Evolutionary conservation across 768 basidiomycete genomes (phyloP).

Genomic region (Hericium alpestre): DNA sequence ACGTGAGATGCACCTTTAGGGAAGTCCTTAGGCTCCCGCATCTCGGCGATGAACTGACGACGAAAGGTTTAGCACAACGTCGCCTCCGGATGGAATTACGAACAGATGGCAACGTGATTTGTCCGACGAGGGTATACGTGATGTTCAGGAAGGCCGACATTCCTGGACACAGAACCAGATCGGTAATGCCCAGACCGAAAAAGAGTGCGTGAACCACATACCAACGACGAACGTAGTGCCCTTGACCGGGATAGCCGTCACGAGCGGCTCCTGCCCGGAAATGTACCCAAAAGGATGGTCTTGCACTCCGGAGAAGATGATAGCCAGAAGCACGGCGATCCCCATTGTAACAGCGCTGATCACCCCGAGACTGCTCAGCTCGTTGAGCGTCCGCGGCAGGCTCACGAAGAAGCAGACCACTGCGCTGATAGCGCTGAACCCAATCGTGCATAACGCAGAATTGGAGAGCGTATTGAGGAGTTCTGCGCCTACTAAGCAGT

Average conservation of each 20-base stretch:
- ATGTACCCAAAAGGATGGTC: constrained; percentile 32
- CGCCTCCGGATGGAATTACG: background rate
- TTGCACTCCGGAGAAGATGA: constrained; percentile 32
- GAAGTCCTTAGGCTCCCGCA: constrained; percentile 37
- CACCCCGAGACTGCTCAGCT: constrained; percentile 30
- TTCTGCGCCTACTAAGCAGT: constrained; percentile 35
- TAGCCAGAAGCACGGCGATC: constrained; percentile 31
- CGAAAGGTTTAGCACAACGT: constrained; percentile 2
- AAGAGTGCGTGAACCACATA: constrained; percentile 6
- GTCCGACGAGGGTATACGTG: constrained; percentile 34
- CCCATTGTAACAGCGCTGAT: constrained; percentile 37
- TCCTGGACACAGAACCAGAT: constrained; percentile 12
- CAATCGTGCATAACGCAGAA: constrained; percentile 31
- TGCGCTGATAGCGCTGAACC: constrained; percentile 26
- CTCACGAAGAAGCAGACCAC: constrained; percentile 31
- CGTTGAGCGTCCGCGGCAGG: constrained; percentile 33
- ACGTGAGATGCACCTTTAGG: constrained; percentile 26
- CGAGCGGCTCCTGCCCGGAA: constrained; percentile 25
- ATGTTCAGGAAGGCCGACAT: constrained; percentile 40
- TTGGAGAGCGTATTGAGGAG: constrained; percentile 36
- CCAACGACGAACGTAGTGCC: constrained; percentile 31
- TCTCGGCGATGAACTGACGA: constrained; percentile 31
- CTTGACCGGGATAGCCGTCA: constrained; percentile 24
- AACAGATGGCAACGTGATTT: constrained; percentile 32
- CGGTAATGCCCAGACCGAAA: background rate